phyloP scores from a whole-genome alignment of 495 filamentous ascomycete genomes.

The Trichoderma asperelloides region DNA sequence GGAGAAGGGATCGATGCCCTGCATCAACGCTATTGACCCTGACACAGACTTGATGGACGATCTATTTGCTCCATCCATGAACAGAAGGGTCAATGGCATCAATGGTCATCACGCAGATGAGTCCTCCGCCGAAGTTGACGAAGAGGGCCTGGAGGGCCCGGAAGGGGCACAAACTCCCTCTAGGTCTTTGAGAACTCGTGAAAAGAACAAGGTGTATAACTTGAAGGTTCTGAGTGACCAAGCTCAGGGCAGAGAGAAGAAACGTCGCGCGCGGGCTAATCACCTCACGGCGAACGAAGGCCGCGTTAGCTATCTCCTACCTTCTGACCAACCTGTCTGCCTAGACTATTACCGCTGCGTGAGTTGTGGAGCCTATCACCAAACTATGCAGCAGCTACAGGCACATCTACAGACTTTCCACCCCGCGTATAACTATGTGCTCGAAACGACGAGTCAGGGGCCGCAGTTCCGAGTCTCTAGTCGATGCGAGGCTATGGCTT shows the following conservation, averaged over 20 bases:
- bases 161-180: conserved; percentile 11
- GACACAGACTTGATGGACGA: conserved; percentile 18
- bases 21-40: conserved; percentile 21
- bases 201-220: conserved; percentile 41
- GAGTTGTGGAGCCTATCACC: conserved; percentile 34
- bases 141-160: conserved; percentile 22
- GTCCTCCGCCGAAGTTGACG: conserved; percentile 20
- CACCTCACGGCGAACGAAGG: conserved; percentile 19
- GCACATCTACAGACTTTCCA: conserved; percentile 35
- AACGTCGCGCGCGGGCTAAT: conserved; percentile 31
- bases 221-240: conserved; percentile 39
- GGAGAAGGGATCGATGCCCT: conserved; percentile 22
- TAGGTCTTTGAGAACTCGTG: conserved; percentile 28
- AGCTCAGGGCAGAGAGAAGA: conserved; percentile 35
- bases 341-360: conserved; percentile 35
- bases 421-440: conserved; percentile 33
- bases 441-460: conserved; percentile 24
- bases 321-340: conserved; percentile 31
- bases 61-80: conserved; percentile 15
- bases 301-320: conserved; percentile 35
- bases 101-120: conserved; percentile 2
- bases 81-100: conserved; percentile 18
- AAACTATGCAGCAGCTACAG: conserved; percentile 33
- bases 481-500: conserved; percentile 5
- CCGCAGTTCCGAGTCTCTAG: conserved; percentile 18